Conservation (phyloP, 2,329 filamentous ascomycete species). For the Neofusicoccum kwambonambiense region DNA sequence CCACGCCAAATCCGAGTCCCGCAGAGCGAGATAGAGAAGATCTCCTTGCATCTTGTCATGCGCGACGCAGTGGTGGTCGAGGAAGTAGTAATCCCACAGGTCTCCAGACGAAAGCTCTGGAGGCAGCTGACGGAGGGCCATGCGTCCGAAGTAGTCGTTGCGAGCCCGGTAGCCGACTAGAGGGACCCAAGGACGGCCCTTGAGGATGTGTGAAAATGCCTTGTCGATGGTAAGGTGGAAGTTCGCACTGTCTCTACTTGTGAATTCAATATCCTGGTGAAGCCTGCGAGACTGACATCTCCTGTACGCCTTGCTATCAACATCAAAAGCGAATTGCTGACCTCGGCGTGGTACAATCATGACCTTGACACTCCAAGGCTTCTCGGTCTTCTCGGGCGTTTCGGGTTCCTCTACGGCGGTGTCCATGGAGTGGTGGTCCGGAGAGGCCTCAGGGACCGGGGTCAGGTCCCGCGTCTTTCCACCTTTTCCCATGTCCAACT, state of each 20-base stretch:
- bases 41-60: conserved; percentile 44
- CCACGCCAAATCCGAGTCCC: conserved; percentile 41
- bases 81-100: conserved; percentile 41
- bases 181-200: conserved; percentile 41
- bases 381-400: conserved; percentile 34
- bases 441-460: not conserved
- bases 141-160: conserved; percentile 39
- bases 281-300: conserved; percentile 40
- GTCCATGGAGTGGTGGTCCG: conserved; percentile 16
- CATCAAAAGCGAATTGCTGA: conserved; percentile 38
- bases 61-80: conserved; percentile 42
- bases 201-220: conserved; percentile 36
- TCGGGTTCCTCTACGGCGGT: conserved; percentile 24
- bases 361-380: conserved; percentile 38
- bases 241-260: conserved; percentile 36
- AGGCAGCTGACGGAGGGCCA: conserved; percentile 37
- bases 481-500: conserved; percentile 29
- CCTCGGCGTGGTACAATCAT: conserved; percentile 39
- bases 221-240: conserved; percentile 38
- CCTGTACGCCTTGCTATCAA: conserved; percentile 38
- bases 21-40: conserved; percentile 40
- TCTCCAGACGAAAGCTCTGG: conserved; percentile 33
- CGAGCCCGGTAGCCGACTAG: conserved; percentile 38
- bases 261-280: conserved; percentile 38
- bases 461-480: not conserved